Base-by-base conservation (phyloP, 2,329 filamentous ascomycete genomes). In the Microthyrium microscopicum region DNA sequence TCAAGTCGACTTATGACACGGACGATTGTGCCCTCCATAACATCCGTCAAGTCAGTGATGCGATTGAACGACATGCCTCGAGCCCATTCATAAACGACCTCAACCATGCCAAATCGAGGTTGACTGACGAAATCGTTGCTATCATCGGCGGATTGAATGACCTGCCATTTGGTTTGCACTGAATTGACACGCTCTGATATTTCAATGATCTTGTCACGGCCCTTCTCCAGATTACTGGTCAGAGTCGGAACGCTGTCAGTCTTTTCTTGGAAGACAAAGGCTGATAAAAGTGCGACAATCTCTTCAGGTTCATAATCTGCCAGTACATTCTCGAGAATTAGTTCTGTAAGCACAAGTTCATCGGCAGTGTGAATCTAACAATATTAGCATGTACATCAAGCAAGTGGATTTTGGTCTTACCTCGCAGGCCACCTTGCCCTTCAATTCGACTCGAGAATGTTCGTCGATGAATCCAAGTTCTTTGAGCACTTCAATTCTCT, bases 71-170 rank as follows among this genome's bases (percentile, higher is more conserved):
- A 87, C 83, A 95, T 95, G 18, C 89, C 89, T 31, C 83, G 67
- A 7, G 89, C 89, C 89, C 89, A 98, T 55, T 98, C 89, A 52
- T 95, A 94, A 21, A 98, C 91, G 0, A 98, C 89, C 55, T 98
- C 89, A 52, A 93, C 84, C 36, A 98, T 68, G 1, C 87, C 89
- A 51, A 98, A 98, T 7, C 87, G 70, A 2, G 85, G 83, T 35
- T 77, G 69, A 39, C 74, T 83, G 22, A 81, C 78, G 49, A 94
- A 94, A 54, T 95, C 87, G 47, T 91, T 93, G 37, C 77, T 78
- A 50, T 94, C 87, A 35, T 95, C 87, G 1, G 77, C 69, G 1
- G 80, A 81, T 38, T 92, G 71, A 37, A 95, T 87, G 20, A 98
- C 87, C 57, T 98, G 89, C 48, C 92, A 77, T 39, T 80, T 62